A percentile compares a stretch with the other conserved stretches of the same genome.
These are phyloP conservation scores for Austroboletus festivus DNA, from an alignment of 768 basidiomycete genomes.

Conservation along the genomic window DNA sequence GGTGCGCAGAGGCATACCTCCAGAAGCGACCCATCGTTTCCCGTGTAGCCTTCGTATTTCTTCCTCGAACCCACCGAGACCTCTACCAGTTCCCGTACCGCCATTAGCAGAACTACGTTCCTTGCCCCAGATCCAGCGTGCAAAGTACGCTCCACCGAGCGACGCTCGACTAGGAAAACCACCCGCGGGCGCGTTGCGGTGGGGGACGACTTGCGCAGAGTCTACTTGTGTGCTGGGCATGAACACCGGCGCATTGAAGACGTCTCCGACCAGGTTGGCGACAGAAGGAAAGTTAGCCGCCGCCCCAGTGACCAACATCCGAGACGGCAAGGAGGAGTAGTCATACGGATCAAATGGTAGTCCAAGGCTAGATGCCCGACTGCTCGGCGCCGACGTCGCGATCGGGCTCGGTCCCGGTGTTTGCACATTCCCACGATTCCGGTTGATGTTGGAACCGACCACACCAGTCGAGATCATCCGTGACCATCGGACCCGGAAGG, in stretches of 20 bases:
- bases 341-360: slow-evolving; percentile 81
- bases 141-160: slow-evolving; percentile 74
- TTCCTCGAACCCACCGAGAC: slow-evolving; percentile 70
- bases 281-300: slow-evolving; percentile 84
- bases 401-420: slow-evolving; percentile 28
- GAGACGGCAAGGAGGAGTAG: slow-evolving; percentile 55
- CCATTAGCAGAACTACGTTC: slow-evolving; percentile 39
- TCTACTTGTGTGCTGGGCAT: slow-evolving; percentile 75
- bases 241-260: slow-evolving; percentile 80
- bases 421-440: slow-evolving; percentile 33
- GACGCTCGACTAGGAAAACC: slow-evolving; percentile 70
- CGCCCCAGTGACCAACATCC: slow-evolving; percentile 72
- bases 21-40: slow-evolving; percentile 71
- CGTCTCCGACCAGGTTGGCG: slow-evolving; percentile 74
- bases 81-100: slow-evolving; percentile 32
- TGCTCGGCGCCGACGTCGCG: slow-evolving; percentile 14
- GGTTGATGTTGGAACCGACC: slow-evolving; percentile 43
- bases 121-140: slow-evolving; percentile 83
- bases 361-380: slow-evolving; percentile 46
- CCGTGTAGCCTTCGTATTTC: slow-evolving; percentile 68
- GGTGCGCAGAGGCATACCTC: slow-evolving; percentile 57
- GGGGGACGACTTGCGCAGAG: slow-evolving; percentile 63
- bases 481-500: slow-evolving; percentile 81
- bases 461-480: slow-evolving; percentile 68
- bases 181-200: slow-evolving; percentile 68